These are phyloP conservation scores for Flaveria robusta DNA, from an alignment of 129 eudicot genomes.

Conservation along the genomic window DNA sequence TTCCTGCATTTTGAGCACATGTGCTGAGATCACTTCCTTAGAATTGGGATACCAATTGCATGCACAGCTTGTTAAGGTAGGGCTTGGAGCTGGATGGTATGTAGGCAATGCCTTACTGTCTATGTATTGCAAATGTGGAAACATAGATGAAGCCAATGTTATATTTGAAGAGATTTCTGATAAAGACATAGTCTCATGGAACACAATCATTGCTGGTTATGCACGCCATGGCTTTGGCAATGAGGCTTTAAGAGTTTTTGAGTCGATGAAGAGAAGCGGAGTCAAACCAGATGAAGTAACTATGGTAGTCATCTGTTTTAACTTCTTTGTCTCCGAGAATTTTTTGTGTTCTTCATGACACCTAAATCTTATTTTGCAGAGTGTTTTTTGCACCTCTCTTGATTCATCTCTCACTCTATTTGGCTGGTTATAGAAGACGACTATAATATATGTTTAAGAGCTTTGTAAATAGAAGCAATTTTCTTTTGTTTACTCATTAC, in stretches of 20 bases:
- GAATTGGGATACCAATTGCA: conserved; percentile 19
- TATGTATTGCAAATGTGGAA: conserved; percentile 21
- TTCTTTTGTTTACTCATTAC: no score
- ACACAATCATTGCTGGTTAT: conserved; percentile 14
- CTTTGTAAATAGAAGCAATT: not conserved
- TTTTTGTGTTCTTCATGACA: not conserved
- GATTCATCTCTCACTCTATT: not conserved
- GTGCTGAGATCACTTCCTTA: conserved; percentile 11
- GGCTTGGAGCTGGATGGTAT: conserved; percentile 9
- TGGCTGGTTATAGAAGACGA: not conserved
- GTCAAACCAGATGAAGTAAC: conserved; percentile 21
- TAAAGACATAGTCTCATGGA: conserved; percentile 15
- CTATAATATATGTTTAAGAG: not conserved
- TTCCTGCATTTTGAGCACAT: conserved; percentile 18
- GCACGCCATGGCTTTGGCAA: conserved; percentile 16
- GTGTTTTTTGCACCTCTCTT: not conserved
- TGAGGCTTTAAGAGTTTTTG: conserved; percentile 19
- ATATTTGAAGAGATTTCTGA: conserved; percentile 14
- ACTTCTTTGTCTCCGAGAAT: not conserved
- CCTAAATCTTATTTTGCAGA: not conserved
- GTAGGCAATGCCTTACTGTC: conserved; percentile 16
- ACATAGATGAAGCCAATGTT: conserved; percentile 19
- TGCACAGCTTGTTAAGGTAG: conserved; percentile 16
- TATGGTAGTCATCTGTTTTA: conserved; percentile 8
- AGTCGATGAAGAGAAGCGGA: conserved; percentile 16